These are phyloP conservation scores for Fusarium newnesense DNA, from an alignment of 2,329 filamentous ascomycete species.

Conservation along the genomic window DNA sequence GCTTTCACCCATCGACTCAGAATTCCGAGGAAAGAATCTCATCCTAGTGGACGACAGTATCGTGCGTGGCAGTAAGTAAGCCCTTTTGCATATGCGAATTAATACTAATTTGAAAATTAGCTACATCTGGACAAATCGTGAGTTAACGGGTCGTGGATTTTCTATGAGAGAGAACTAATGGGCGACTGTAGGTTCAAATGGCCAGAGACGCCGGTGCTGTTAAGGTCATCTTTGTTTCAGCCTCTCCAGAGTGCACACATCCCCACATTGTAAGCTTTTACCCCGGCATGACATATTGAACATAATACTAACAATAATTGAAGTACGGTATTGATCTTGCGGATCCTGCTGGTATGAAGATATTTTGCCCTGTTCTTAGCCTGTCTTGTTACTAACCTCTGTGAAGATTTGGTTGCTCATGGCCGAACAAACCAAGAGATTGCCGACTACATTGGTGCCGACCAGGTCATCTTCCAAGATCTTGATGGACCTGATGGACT, in stretches of 20 bases:
- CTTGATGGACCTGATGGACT: slow-evolving; percentile 72
- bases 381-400: not conserved
- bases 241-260: slow-evolving; percentile 83
- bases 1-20: slow-evolving; percentile 84
- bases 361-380: not conserved
- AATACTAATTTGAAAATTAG: slow-evolving; percentile 8
- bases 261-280: slow-evolving; percentile 79
- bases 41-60: slow-evolving; percentile 90
- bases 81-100: not conserved
- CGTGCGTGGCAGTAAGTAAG: slow-evolving; percentile 69
- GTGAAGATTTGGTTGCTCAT: slow-evolving; percentile 55
- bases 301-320: not conserved
- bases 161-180: slow-evolving; percentile 26
- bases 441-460: slow-evolving; percentile 53
- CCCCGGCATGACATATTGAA: too few relatives aligned
- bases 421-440: slow-evolving; percentile 54
- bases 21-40: slow-evolving; percentile 84
- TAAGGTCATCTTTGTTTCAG: slow-evolving; percentile 85
- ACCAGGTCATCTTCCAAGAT: slow-evolving; percentile 66
- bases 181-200: slow-evolving; percentile 63
- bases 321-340: slow-evolving; percentile 61
- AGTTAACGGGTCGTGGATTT: slow-evolving; percentile 46
- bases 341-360: slow-evolving; percentile 47
- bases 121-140: slow-evolving; percentile 74
- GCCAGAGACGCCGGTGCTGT: slow-evolving; percentile 83